phyloP scores from a whole-genome alignment of 768 basidiomycete genomes.

The Leccinum truebloodii region DNA sequence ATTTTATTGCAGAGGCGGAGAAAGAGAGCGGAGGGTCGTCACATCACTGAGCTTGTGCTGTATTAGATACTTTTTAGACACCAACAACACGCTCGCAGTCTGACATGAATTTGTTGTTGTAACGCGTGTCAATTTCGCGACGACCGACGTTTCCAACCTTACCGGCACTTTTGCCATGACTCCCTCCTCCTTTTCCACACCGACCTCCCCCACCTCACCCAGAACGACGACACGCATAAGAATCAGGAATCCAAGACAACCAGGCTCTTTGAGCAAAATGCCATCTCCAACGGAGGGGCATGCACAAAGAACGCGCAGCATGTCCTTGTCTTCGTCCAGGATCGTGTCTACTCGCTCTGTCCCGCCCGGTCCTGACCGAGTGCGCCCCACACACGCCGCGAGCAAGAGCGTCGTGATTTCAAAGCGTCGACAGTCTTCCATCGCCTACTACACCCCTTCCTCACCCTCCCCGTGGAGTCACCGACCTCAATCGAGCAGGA shows the following conservation, averaged over 20 bases:
- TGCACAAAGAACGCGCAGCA: slow-evolving; percentile 1
- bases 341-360: background rate
- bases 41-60: slow-evolving; percentile 25
- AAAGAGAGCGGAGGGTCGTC: slow-evolving; percentile 57
- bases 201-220: slow-evolving; percentile 21
- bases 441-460: slow-evolving; percentile 29
- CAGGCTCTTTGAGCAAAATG: background rate
- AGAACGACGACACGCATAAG: slow-evolving; percentile 14
- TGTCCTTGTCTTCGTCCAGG: slow-evolving; percentile 8
- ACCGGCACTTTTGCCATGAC: slow-evolving; percentile 1
- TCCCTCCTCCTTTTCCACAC: slow-evolving; percentile 16
- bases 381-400: background rate
- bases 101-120: background rate
- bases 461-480: slow-evolving; percentile 29
- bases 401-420: background rate
- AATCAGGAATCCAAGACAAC: slow-evolving; percentile 12
- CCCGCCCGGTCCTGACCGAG: background rate
- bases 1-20: slow-evolving; percentile 82
- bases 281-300: background rate
- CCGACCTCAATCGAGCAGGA: slow-evolving; percentile 4
- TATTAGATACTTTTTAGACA: slow-evolving; percentile 6
- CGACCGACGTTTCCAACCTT: slow-evolving; percentile 1
- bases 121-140: background rate
- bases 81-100: no score
- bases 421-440: slow-evolving; percentile 31